phyloP scores from a whole-genome alignment of 768 basidiomycete species.

The Leccinellum albellum region DNA sequence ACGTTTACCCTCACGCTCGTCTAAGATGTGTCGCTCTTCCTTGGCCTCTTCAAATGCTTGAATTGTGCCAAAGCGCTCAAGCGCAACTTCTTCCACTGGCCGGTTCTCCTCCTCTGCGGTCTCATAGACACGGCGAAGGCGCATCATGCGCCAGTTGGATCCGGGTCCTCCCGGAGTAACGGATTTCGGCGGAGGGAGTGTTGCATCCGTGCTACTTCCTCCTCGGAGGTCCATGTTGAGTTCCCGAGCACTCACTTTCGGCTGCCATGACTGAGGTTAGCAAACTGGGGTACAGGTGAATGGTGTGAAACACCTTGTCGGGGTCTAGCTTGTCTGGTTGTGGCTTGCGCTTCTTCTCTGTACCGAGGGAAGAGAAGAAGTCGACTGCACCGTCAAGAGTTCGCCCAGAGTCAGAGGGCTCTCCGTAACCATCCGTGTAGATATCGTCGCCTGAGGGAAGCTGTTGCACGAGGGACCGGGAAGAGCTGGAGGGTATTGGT shows the following conservation, averaged over 20 bases:
- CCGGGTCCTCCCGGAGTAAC: slow-evolving; percentile 84
- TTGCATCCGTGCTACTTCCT: slow-evolving; percentile 38
- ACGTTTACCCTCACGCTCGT: slow-evolving; percentile 69
- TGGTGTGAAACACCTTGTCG: slow-evolving; percentile 52
- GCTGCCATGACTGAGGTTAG: slow-evolving; percentile 36
- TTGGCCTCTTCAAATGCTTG: slow-evolving; percentile 86
- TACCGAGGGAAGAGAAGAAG: slow-evolving; percentile 88
- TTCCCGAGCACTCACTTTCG: slow-evolving; percentile 56
- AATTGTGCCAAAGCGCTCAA: slow-evolving; percentile 84
- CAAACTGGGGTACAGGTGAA: not conserved
- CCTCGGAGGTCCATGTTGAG: slow-evolving; percentile 57
- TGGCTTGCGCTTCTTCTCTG: slow-evolving; percentile 67
- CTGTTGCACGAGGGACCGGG: slow-evolving; percentile 30
- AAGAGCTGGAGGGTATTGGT: slow-evolving; percentile 29
- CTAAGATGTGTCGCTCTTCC: slow-evolving; percentile 80
- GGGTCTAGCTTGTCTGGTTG: slow-evolving; percentile 58
- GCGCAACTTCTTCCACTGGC: slow-evolving; percentile 70
- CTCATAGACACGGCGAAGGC: slow-evolving; percentile 85
- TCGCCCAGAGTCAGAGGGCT: slow-evolving; percentile 41
- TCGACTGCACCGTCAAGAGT: slow-evolving; percentile 63
- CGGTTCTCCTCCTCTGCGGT: slow-evolving; percentile 80
- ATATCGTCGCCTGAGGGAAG: slow-evolving; percentile 41
- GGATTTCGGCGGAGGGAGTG: slow-evolving; percentile 40
- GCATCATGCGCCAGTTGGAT: slow-evolving; percentile 98
- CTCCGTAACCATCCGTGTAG: slow-evolving; percentile 65